Percentiles rank a stretch among this genome's conserved stretches.
These are phyloP conservation scores for Aspergillus fijiensis DNA, from an alignment of 2,329 filamentous ascomycete species.

Conservation along the genomic window DNA sequence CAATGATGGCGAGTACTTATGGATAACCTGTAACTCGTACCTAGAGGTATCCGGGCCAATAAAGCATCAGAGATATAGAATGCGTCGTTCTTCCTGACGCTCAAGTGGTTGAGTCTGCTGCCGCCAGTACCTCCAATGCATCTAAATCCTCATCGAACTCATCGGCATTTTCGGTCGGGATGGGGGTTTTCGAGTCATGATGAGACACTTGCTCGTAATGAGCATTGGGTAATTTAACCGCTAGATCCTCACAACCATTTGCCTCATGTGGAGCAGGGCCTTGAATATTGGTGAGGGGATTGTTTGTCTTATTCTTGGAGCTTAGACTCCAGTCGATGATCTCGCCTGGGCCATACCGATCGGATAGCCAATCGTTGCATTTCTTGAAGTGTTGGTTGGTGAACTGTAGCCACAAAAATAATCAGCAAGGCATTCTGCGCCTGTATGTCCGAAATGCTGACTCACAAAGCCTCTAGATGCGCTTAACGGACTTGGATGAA, in stretches of 20 bases:
- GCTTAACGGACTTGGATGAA: conserved; percentile 92
- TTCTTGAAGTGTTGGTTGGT: conserved; percentile 49
- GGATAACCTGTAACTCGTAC: background rate
- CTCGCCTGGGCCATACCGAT: conserved; percentile 74
- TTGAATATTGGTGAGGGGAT: conserved; percentile 14
- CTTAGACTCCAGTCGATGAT: conserved; percentile 81
- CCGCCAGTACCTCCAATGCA: conserved; percentile 42
- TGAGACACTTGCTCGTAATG: conserved; percentile 12
- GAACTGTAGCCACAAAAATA: conserved; percentile 31
- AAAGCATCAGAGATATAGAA: background rate
- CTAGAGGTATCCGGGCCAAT: background rate
- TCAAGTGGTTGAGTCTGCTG: conserved; percentile 23
- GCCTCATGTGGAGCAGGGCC: conserved; percentile 26
- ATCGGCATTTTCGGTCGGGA: conserved; percentile 22
- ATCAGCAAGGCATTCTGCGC: background rate
- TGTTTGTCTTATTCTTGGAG: conserved; percentile 22
- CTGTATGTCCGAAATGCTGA: conserved; percentile 15
- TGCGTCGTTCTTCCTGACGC: background rate
- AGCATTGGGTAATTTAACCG: conserved; percentile 12
- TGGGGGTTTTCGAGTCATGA: conserved; percentile 14
- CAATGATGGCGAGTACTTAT: background rate
- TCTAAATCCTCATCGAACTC: conserved; percentile 47
- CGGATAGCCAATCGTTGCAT: conserved; percentile 66
- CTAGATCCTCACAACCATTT: background rate
- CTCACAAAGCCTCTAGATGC: conserved; percentile 74